These are phyloP conservation scores for Aspergillus eucalypticola DNA, from an alignment of 2,329 filamentous ascomycete species.

Conservation along the genomic window DNA sequence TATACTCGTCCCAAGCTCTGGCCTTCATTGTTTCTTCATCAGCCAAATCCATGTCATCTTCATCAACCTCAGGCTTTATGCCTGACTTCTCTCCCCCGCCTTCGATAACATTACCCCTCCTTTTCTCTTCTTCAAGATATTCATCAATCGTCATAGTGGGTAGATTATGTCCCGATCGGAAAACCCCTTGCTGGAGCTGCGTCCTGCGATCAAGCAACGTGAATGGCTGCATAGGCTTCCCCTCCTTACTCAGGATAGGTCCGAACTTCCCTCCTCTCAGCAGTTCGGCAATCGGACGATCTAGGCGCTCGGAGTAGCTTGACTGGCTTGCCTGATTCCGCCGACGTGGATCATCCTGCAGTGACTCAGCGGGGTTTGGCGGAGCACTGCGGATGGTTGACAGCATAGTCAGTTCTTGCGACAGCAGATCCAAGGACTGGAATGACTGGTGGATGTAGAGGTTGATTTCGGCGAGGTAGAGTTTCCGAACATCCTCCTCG, in stretches of 20 bases:
- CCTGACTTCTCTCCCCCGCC: constrained; percentile 72
- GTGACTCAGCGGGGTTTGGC: constrained; percentile 39
- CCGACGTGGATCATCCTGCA: constrained; percentile 41
- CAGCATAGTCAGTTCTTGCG: constrained; percentile 80
- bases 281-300: constrained; percentile 60
- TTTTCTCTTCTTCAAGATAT: constrained; percentile 88
- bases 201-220: constrained; percentile 77
- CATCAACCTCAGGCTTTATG: constrained; percentile 71
- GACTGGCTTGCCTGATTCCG: constrained; percentile 54
- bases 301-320: constrained; percentile 72
- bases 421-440: constrained; percentile 81
- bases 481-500: constrained; percentile 76
- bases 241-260: constrained; percentile 73
- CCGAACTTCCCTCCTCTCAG: constrained; percentile 55
- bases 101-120: constrained; percentile 83
- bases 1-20: constrained; percentile 91
- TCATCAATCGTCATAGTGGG: constrained; percentile 98
- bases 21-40: constrained; percentile 93
- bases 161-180: constrained; percentile 85
- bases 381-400: constrained; percentile 63
- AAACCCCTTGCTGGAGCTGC: constrained; percentile 76
- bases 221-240: constrained; percentile 88
- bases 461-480: constrained; percentile 74
- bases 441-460: constrained; percentile 79
- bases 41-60: constrained; percentile 84